A percentile compares a stretch with the other conserved stretches of the same genome.
Evolutionary conservation across 108 stramenopile species (phyloP).

Genomic region (Aurantiochytrium sp.): DNA sequence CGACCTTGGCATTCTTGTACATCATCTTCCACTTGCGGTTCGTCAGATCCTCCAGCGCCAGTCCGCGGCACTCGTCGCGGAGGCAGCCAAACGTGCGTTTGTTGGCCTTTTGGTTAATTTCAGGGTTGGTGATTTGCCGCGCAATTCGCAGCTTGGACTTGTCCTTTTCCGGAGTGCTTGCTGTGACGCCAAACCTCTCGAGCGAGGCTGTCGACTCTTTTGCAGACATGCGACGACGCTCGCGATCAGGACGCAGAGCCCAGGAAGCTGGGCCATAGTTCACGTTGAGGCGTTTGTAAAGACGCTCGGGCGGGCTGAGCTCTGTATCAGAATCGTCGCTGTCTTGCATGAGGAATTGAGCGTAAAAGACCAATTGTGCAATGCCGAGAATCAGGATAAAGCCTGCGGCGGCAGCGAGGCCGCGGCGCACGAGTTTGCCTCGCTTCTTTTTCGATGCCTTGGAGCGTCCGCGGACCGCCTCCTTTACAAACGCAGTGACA

Average conservation of each 20-base stretch:
- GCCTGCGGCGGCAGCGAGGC: not conserved
- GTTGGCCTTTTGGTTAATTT: not conserved
- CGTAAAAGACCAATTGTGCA: not conserved
- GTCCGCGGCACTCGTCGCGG: slow-evolving; percentile 5
- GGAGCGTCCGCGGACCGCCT: no score
- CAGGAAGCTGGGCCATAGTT: not conserved
- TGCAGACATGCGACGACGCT: not conserved
- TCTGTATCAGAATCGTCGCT: not conserved
- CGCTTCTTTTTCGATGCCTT: not conserved
- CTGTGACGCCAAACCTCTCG: not conserved
- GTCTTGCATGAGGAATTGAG: not conserved
- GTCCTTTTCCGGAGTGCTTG: not conserved
- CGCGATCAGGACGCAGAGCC: not conserved
- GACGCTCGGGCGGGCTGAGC: not conserved
- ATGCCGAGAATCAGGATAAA: not conserved
- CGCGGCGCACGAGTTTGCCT: not conserved
- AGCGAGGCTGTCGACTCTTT: not conserved
- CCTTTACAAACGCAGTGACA: no score
- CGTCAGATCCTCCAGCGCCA: not conserved
- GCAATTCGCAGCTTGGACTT: not conserved
- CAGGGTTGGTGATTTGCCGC: not conserved
- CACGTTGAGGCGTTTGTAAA: not conserved
- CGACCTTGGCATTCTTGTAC: slow-evolving; percentile 18
- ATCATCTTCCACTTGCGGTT: slow-evolving; percentile 13
- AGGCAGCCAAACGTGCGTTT: slow-evolving; percentile 7